Percentiles rank a stretch among this genome's conserved stretches.
Evolutionary conservation across 2,329 filamentous ascomycete species (phyloP).

Genomic region (Pseudogymnoascus sp.): DNA sequence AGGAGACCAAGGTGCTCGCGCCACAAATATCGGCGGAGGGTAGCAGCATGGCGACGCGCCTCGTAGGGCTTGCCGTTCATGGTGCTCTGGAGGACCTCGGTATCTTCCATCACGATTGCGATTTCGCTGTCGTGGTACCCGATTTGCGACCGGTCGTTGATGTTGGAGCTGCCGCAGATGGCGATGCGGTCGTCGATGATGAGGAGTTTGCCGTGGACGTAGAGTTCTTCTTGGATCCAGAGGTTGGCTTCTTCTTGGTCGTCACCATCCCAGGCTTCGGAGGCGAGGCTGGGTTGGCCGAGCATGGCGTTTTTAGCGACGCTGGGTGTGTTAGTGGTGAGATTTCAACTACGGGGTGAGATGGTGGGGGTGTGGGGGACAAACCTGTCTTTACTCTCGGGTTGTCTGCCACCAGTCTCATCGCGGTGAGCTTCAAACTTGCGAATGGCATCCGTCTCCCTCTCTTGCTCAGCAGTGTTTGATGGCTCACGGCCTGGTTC

Average conservation of each 20-base stretch:
- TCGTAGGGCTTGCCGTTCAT: constrained; percentile 76
- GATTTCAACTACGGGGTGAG: constrained; percentile 20
- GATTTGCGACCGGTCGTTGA: constrained; percentile 85
- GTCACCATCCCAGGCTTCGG: constrained; percentile 70
- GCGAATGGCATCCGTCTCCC: constrained; percentile 41
- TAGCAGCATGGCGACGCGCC: constrained; percentile 75
- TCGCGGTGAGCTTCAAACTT: constrained; percentile 44
- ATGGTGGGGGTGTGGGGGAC: background rate
- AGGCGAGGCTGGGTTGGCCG: constrained; percentile 51
- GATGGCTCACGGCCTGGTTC: constrained; percentile 21
- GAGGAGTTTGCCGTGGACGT: constrained; percentile 86
- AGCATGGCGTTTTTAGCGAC: constrained; percentile 80
- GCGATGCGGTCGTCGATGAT: constrained; percentile 83
- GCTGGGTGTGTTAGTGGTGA: constrained; percentile 32
- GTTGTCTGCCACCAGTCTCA: constrained; percentile 24
- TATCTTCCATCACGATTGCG: constrained; percentile 83
- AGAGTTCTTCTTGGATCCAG: constrained; percentile 93
- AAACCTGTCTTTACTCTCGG: constrained; percentile 20
- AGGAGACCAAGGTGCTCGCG: constrained; percentile 84
- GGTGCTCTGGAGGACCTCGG: constrained; percentile 56
- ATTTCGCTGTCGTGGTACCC: constrained; percentile 89
- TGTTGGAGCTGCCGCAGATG: constrained; percentile 79
- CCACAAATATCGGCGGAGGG: constrained; percentile 76
- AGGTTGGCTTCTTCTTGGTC: constrained; percentile 72
- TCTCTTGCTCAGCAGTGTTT: constrained; percentile 32